Evolutionary conservation across 2,329 filamentous ascomycete genomes (phyloP).

Genomic region (Zymoseptoria crescenta): DNA sequence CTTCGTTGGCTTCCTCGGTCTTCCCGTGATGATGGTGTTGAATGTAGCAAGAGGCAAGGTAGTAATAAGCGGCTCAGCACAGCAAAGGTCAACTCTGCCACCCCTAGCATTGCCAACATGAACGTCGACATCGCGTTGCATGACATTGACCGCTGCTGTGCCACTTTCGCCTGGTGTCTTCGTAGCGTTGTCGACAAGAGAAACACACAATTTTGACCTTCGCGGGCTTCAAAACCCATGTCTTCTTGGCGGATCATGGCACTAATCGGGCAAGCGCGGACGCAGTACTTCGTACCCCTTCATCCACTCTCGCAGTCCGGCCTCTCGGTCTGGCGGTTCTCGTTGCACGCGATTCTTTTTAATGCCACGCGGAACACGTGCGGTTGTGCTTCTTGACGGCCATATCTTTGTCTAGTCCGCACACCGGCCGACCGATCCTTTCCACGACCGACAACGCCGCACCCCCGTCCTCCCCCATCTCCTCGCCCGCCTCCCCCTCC

Average conservation of each 20-base stretch:
- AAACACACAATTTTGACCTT: not conserved
- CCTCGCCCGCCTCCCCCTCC: not conserved
- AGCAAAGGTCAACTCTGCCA: no score
- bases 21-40: no score
- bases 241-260: not conserved
- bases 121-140: not conserved
- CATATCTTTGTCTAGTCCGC: not conserved
- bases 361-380: not conserved
- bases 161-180: not conserved
- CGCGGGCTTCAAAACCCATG: not conserved
- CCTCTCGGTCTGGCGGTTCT: not conserved
- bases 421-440: not conserved
- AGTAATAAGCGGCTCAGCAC: no score
- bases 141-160: not conserved
- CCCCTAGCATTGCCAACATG: no score
- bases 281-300: not conserved
- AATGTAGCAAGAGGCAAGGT: no score
- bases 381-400: not conserved
- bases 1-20: no score
- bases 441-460: not conserved
- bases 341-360: not conserved
- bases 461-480: not conserved
- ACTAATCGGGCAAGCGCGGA: not conserved
- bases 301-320: not conserved
- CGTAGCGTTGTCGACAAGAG: not conserved